Conservation (phyloP, 1,139 yeast genomes). For the Nematodospora anomalae region DNA sequence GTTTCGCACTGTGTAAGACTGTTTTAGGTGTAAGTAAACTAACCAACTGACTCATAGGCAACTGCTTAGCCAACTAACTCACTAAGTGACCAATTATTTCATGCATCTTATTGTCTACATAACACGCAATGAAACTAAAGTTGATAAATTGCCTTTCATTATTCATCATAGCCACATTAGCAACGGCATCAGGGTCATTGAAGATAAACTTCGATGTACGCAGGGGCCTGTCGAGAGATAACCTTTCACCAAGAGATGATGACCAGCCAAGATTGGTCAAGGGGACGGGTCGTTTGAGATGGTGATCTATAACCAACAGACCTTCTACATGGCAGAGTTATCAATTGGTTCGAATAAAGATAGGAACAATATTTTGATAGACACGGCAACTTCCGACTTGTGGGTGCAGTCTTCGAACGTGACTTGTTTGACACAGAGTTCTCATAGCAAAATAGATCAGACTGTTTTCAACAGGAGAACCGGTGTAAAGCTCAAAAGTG, state of each 20-base stretch:
- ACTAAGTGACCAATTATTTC: too few species aligned
- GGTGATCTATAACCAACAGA: conserved; percentile 41
- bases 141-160: neutral
- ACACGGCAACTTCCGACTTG: conserved; percentile 49
- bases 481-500: neutral
- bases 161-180: neutral
- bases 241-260: conserved; percentile 18
- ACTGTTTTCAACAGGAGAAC: neutral
- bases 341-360: conserved; percentile 35
- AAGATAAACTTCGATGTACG: conserved; percentile 29
- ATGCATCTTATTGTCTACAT: too few species aligned
- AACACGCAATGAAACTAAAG: too few species aligned
- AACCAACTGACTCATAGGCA: too few species aligned
- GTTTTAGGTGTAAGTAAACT: too few species aligned
- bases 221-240: conserved; percentile 23
- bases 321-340: conserved; percentile 50
- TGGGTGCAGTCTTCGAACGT: conserved; percentile 44
- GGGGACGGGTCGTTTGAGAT: conserved; percentile 41
- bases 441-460: neutral
- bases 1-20: too few species aligned
- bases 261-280: conserved; percentile 23
- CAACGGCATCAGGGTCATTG: conserved; percentile 8
- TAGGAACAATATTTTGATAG: conserved; percentile 35
- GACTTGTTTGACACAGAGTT: conserved; percentile 19
- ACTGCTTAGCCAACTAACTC: too few species aligned